phyloP scores from a whole-genome alignment of 352 stramenopile genomes.

The Phytopythium aichiense region DNA sequence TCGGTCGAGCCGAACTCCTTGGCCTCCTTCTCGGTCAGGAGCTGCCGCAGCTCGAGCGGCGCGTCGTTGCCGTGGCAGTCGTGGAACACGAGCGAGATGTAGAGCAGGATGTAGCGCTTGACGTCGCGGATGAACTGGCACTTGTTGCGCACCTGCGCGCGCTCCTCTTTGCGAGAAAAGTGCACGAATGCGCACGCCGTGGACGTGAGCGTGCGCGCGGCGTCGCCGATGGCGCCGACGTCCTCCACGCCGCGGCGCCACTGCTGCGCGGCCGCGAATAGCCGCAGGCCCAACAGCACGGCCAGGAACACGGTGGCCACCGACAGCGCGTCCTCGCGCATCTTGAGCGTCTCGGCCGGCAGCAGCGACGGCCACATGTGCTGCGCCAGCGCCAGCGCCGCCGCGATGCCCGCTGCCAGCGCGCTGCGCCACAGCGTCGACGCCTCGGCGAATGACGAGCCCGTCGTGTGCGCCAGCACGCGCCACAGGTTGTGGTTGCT shows the following conservation, averaged over 20 bases:
- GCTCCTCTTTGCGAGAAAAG: conserved; percentile 37
- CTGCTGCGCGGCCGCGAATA: conserved; percentile 36
- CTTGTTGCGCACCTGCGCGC: conserved; percentile 34
- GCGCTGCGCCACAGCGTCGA: conserved; percentile 25
- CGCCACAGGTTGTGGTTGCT: conserved; percentile 34
- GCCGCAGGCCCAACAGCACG: conserved; percentile 34
- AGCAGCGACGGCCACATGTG: conserved; percentile 17
- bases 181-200: conserved; percentile 42
- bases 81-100: conserved; percentile 51
- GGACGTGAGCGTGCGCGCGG: conserved; percentile 31
- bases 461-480: conserved; percentile 26
- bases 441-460: conserved; percentile 23
- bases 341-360: conserved; percentile 10
- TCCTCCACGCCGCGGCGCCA: conserved; percentile 43
- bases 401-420: conserved; percentile 18
- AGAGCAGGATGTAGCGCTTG: conserved; percentile 54
- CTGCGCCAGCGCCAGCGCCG: conserved; percentile 20
- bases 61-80: conserved; percentile 44
- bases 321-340: conserved; percentile 31
- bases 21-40: conserved; percentile 42
- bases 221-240: conserved; percentile 34
- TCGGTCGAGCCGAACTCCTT: conserved; percentile 32
- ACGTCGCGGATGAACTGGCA: conserved; percentile 53
- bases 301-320: conserved; percentile 31
- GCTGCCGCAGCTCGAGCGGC: conserved; percentile 31